Percentiles rank a stretch among this genome's conserved stretches.
Conservation (phyloP, 331 rosid genomes). For the Acacia pycnantha region DNA sequence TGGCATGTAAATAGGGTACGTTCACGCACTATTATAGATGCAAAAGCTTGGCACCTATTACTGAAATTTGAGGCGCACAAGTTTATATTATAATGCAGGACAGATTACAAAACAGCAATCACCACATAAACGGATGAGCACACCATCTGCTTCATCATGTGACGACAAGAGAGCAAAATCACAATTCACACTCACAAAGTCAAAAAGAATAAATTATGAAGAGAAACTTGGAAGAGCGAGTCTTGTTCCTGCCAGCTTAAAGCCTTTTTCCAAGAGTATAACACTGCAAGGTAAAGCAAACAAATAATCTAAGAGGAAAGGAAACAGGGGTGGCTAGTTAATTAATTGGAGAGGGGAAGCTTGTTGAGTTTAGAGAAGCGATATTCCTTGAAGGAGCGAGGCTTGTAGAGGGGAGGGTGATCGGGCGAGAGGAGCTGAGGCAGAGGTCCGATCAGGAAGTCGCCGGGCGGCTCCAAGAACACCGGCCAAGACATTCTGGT, state of each 20-base stretch:
- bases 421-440: conserved; percentile 21
- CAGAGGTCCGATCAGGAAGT: conserved; percentile 25
- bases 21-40: too few species aligned
- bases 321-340: not conserved
- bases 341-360: conserved; percentile 14
- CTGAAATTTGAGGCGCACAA: not conserved
- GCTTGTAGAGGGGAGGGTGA: conserved; percentile 30
- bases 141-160: too few species aligned
- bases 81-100: not conserved
- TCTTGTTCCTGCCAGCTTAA: too few species aligned
- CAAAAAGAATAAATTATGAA: too few species aligned
- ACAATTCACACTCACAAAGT: too few species aligned
- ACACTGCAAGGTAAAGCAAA: too few species aligned
- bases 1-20: too few species aligned
- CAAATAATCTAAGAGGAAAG: not conserved
- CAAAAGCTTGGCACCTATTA: not conserved
- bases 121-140: not conserved
- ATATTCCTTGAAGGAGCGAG: conserved; percentile 30
- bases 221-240: too few species aligned
- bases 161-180: too few species aligned
- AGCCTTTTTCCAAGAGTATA: too few species aligned
- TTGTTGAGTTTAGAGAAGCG: conserved; percentile 35
- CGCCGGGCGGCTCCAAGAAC: conserved; percentile 37
- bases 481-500: conserved; percentile 47
- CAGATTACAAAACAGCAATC: not conserved